Evolutionary conservation across 306 rosid genomes (phyloP).

Genomic region (Inga leiocalycina): DNA sequence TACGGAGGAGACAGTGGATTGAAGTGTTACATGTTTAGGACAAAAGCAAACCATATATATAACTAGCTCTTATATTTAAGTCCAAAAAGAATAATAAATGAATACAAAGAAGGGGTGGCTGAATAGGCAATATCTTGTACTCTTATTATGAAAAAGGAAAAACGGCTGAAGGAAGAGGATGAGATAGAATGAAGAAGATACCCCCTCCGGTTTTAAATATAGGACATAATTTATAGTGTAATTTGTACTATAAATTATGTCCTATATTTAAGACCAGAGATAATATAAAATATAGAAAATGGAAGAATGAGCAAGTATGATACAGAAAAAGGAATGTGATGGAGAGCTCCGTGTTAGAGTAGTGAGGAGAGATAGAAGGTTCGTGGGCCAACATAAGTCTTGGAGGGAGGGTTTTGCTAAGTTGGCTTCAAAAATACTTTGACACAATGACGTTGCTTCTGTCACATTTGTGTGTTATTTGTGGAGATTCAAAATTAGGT

Average conservation of each 20-base stretch:
- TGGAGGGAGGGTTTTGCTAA: conserved; percentile 16
- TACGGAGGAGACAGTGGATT: too few relatives aligned
- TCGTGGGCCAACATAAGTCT: conserved; percentile 32
- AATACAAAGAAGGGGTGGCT: background rate
- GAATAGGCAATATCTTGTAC: background rate
- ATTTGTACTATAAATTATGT: too few relatives aligned
- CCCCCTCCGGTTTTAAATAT: too few relatives aligned
- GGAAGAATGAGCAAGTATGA: background rate
- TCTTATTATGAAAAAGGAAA: background rate
- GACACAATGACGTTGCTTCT: background rate
- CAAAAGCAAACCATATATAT: too few relatives aligned
- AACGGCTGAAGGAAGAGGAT: background rate
- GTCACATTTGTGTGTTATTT: background rate
- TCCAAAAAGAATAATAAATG: fast-evolving
- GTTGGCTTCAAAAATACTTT: conserved; percentile 48
- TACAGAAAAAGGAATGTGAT: conserved; percentile 2
- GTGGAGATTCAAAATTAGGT: background rate
- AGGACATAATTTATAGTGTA: too few relatives aligned
- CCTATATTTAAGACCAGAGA: too few relatives aligned
- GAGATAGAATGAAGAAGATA: background rate
- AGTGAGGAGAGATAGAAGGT: conserved; percentile 30
- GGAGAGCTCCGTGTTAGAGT: background rate
- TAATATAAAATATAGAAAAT: background rate
- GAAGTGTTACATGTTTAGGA: too few relatives aligned
- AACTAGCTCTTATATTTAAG: too few relatives aligned